Evolutionary conservation across 768 basidiomycete genomes (phyloP).

Genomic region (Pleurotus giganteus): DNA sequence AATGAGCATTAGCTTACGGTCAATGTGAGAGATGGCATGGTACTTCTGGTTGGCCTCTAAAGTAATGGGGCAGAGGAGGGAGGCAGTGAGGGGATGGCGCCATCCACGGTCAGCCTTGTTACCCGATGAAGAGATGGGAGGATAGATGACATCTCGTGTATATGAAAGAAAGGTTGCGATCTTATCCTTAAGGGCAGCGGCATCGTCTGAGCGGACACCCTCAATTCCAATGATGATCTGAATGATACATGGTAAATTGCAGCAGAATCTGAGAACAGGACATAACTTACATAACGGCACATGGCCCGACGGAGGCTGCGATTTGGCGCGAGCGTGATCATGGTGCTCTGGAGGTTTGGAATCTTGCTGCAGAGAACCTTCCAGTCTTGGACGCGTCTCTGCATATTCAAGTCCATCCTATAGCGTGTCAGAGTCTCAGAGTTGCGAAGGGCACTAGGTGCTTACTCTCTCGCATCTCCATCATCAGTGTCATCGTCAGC

Average conservation of each 20-base stretch:
- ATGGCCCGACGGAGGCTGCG: not conserved
- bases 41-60: conserved; percentile 7
- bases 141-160: not conserved
- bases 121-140: not conserved
- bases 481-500: not conserved
- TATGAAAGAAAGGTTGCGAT: not conserved
- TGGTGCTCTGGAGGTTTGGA: not conserved
- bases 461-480: not conserved
- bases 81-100: conserved; percentile 13
- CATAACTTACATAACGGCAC: not conserved
- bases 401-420: not conserved
- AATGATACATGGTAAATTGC: not conserved
- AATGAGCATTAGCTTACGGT: not conserved
- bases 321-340: not conserved
- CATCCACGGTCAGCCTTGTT: conserved; percentile 13
- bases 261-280: not conserved
- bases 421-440: not conserved
- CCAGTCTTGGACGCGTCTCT: not conserved
- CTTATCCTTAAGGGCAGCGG: not conserved
- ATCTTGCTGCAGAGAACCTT: not conserved
- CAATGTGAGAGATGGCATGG: not conserved
- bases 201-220: not conserved
- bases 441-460: too few relatives aligned
- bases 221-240: not conserved
- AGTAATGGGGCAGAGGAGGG: conserved; percentile 9